Percentiles rank a stretch among this genome's conserved stretches.
These are phyloP conservation scores for Adiantum capillusveneris DNA, from an alignment of 75 land plant species.

Conservation along the genomic window DNA sequence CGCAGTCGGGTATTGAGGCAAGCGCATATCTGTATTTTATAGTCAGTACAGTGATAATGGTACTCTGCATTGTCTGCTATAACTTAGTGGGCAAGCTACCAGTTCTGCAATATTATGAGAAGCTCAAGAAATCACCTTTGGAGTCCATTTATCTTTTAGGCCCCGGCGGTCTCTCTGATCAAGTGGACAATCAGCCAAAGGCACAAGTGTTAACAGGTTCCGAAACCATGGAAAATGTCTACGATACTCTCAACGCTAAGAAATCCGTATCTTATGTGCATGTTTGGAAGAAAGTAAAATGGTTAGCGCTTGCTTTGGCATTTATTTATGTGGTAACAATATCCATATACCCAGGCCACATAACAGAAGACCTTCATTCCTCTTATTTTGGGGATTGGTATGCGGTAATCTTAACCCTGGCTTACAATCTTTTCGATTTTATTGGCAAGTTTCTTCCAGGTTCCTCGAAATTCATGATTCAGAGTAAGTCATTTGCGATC, in stretches of 20 bases:
- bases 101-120: constrained; percentile 59
- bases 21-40: constrained; percentile 84
- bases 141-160: constrained; percentile 36
- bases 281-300: constrained; percentile 48
- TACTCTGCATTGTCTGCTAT: constrained; percentile 60
- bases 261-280: constrained; percentile 6
- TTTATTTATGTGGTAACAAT: constrained; percentile 82
- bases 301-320: constrained; percentile 48
- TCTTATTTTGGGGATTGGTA: constrained; percentile 84
- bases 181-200: not conserved
- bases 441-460: constrained; percentile 59
- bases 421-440: constrained; percentile 79
- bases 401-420: constrained; percentile 55
- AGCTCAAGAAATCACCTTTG: constrained; percentile 39
- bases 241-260: not conserved
- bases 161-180: not conserved
- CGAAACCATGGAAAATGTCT: not conserved
- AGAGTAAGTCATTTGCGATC: constrained; percentile 48
- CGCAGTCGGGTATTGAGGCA: constrained; percentile 45
- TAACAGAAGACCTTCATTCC: constrained; percentile 96
- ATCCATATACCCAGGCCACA: constrained; percentile 86
- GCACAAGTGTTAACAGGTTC: not conserved
- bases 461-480: constrained; percentile 52
- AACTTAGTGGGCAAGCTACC: constrained; percentile 71
- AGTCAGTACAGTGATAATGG: constrained; percentile 58